Base-by-base conservation (phyloP, 2,329 filamentous ascomycete species). In the Drechmeria coniospora region DNA sequence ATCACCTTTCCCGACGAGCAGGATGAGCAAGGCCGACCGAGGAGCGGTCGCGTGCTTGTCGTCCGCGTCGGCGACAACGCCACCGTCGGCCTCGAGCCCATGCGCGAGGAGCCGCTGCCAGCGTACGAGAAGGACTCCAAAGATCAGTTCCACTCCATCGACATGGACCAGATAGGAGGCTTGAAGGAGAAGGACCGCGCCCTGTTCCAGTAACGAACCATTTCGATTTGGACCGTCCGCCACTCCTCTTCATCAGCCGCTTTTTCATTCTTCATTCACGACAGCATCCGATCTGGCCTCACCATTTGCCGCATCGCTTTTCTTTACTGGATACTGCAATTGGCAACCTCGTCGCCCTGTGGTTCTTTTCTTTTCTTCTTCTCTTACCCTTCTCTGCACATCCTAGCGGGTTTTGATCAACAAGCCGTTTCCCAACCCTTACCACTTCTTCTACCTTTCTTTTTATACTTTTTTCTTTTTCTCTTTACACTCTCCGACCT, bases 1-100 rank as follows among this genome's bases (percentile, higher is more conserved):
- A 93, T 98, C 54, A 95, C 90, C 20, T 95, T 98, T 63, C 90
- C 90, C 11, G 82, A 92, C 44, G 90, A 95, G 62, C 77, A 92
- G 42, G 86, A 94, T 47, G 80, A 83, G 40, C 61, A 71, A 30
- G 87, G 87, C 41, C 82, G 75, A 54, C 68, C 68, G 43, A 79
- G 79, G 59, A 83, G 78, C 39, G 87, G 87, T 19, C 75, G 86
- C 18, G 84, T 95, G 28, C 79, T 98, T 14, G 74, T 95, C 20
- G 87, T 98, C 31, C 73, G 82, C 28, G 82, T 95, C 28, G 84
- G 86, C 36, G 90, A 95, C 39, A 78, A 73, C 35, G 78, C 81
- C 26, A 67, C 74, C 21, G 75, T 95, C 38, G 90, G 87, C 27
- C 68, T 95, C 36, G 87, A 93, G 57, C 87, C 86, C 30, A 69